phyloP scores from a whole-genome alignment of 306 rosid species.

The Hylodesmum podocarpum region DNA sequence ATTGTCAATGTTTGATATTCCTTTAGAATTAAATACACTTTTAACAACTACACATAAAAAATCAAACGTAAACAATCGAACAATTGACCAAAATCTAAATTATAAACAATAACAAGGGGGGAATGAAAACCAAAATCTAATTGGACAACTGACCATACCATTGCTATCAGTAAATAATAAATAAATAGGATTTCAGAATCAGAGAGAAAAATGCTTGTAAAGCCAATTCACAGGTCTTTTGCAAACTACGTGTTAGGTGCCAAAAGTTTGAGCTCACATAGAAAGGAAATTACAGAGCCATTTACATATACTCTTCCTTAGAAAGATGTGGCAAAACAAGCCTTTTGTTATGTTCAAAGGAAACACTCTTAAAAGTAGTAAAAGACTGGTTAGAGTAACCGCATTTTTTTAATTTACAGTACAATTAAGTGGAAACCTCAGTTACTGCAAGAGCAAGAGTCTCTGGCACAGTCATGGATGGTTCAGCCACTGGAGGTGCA shows the following conservation, averaged over 20 bases:
- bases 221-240: conserved; percentile 35
- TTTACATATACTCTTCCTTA: conserved; percentile 41
- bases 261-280: conserved; percentile 37
- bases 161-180: not conserved
- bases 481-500: conserved; percentile 36
- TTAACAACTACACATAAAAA: not conserved
- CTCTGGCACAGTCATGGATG: conserved; percentile 32
- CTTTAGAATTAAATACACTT: not conserved
- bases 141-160: not conserved
- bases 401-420: conserved; percentile 51
- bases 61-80: not conserved
- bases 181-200: conserved; percentile 33
- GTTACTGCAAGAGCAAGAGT: conserved; percentile 40
- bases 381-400: conserved; percentile 62
- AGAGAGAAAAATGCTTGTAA: conserved; percentile 37
- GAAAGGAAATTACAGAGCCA: conserved; percentile 36
- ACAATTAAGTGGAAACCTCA: conserved; percentile 38
- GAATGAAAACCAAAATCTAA: conserved; percentile 8
- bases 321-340: conserved; percentile 28
- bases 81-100: not conserved
- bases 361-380: conserved; percentile 36
- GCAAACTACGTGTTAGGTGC: conserved; percentile 32
- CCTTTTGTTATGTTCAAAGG: conserved; percentile 49
- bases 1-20: not conserved
- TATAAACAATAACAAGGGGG: not conserved